Conservation (phyloP, 176 grass and related monocot species). For the Zoysia japonica region DNA sequence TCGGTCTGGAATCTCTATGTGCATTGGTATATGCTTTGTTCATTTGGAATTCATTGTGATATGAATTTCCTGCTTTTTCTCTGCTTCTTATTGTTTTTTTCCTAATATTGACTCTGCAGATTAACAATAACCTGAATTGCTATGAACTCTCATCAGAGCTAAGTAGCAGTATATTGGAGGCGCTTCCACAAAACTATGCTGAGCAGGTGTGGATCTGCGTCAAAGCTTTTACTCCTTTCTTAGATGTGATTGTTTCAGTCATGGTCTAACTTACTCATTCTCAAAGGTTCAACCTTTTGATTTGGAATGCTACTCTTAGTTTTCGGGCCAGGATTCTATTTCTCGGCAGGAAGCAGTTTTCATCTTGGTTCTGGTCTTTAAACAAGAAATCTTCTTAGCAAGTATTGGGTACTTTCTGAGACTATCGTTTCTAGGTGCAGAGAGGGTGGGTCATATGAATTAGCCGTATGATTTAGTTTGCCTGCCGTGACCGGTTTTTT, state of each 20-base stretch:
- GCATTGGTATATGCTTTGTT: conserved; percentile 67
- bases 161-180: conserved; percentile 88
- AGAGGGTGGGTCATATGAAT: neutral
- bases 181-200: conserved; percentile 88
- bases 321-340: conserved; percentile 22
- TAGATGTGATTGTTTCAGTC: conserved; percentile 25
- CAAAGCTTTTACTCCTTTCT: conserved; percentile 2
- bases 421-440: neutral
- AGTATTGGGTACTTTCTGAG: neutral
- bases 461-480: neutral
- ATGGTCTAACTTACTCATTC: conserved; percentile 33
- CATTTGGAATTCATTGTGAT: conserved; percentile 17
- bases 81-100: conserved; percentile 36
- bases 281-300: neutral
- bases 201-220: conserved; percentile 70
- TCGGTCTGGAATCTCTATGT: conserved; percentile 84
- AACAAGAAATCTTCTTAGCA: neutral
- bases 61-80: conserved; percentile 4
- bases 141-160: conserved; percentile 85
- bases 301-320: conserved; percentile 1
- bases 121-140: conserved; percentile 94
- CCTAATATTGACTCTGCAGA: conserved; percentile 56
- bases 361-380: neutral
- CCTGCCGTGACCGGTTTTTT: neutral
- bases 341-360: neutral